Base-by-base conservation (phyloP, 2,329 filamentous ascomycete genomes). In the Pseudodiploospora longispora region DNA sequence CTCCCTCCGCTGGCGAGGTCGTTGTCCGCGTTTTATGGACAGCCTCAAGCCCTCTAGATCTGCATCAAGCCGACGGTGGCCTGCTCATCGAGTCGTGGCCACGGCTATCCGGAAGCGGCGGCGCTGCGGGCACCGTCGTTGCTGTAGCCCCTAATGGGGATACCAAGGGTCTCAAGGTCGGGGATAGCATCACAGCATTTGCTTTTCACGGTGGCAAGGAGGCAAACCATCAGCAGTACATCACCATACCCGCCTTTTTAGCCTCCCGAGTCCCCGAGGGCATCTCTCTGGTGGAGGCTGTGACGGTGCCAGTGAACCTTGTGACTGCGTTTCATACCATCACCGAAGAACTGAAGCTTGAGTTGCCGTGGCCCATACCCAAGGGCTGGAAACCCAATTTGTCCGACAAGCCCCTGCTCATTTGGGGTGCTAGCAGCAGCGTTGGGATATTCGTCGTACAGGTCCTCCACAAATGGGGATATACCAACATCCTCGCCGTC, bases 11-110 rank as follows among this genome's bases (percentile, higher is more conserved):
- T 1, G 66, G 71, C 32, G 72, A 83, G 57, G 69, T 80, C 31
- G 66, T 71, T 10, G 60, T 83, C 35, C 69, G 65, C 28, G 72
- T 78, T 7, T 62, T 72, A 46, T 83, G 75, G 74, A 78, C 76
- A 2, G 71, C 76, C 3, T 80, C 78, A 1, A 78, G 75, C 1
- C 80, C 80, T 0, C 63, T 83, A 0, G 77, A 83, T 51, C 62
- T 83, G 5, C 80, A 83, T 59, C 72, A 77, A 47, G 74, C 76
- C 37, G 77, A 82, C 52, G 77, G 78, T 32, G 76, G 75, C 0
- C 62, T 83, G 0, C 56, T 80, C 9, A 66, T 80, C 8, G 53
- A 63, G 29, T 60, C 59, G 7, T 63, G 69, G 27, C 77, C 77
- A 1, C 64, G 70, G 48, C 60, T 74, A 5, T 63, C 76, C 7